phyloP scores from a whole-genome alignment of 148 eudicot species.

The Gaultheria prostrata region DNA sequence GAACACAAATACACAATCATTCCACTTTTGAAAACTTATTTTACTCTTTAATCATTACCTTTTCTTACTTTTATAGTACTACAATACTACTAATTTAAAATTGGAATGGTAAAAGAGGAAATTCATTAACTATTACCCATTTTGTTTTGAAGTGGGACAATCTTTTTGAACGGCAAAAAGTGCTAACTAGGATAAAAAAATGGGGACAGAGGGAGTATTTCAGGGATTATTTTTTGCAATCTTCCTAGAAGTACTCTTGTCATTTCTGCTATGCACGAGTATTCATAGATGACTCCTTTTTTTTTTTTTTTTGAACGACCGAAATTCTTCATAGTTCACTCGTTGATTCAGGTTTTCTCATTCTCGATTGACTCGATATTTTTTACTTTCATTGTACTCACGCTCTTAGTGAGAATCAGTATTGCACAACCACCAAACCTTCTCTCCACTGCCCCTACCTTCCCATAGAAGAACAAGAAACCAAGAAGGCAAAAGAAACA shows the following conservation, averaged over 20 bases:
- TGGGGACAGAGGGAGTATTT: too few species aligned
- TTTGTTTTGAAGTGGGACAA: too few species aligned
- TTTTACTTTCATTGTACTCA: not conserved
- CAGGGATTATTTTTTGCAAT: not conserved
- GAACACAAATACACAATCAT: too few species aligned
- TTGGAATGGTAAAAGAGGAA: too few species aligned
- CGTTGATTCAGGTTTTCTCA: not conserved
- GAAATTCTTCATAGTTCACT: not conserved
- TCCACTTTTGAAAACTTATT: too few species aligned
- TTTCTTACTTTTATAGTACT: too few species aligned
- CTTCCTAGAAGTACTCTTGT: not conserved
- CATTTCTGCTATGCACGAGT: not conserved
- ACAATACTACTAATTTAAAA: too few species aligned
- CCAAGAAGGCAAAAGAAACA: not conserved
- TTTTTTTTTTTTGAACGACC: too few species aligned
- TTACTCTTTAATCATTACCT: too few species aligned
- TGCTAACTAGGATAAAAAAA: too few species aligned
- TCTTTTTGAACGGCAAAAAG: too few species aligned
- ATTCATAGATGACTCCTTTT: not conserved
- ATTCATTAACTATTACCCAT: too few species aligned
- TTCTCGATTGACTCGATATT: not conserved
- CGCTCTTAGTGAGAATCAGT: not conserved
- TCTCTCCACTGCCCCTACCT: not conserved
- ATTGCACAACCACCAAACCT: not conserved
- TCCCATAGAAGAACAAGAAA: not conserved